Evolutionary conservation across 805 yeast species (phyloP), one percentile per base, ranked within the genome.

Genomic region (Maudiozyma saulgeensis): DNA sequence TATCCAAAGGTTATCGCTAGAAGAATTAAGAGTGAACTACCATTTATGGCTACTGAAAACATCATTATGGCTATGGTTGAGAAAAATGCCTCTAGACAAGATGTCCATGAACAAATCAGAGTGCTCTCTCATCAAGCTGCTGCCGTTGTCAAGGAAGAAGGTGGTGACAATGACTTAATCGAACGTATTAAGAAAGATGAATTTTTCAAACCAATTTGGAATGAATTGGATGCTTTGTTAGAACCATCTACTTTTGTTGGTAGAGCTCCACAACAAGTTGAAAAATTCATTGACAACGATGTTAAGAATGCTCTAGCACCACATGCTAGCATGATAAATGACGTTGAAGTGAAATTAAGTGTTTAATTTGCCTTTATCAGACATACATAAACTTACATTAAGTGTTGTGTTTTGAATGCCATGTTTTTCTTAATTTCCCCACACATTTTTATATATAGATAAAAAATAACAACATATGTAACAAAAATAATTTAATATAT

Each of bases 31-130:
- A 78, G 96, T 47, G 99, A 93, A 72, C 77, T 93, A 64, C 99
- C 99, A 59, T 93, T 93, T 78, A 93, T 93, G 99, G 99, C 99
- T 58, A 93, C 99, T 51, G 99, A 93, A 74, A 93, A 93, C 73
- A 80, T 93, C 69, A 93, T 93, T 69, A 93, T 93, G 99, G 99
- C 99, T 48, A 93, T 93, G 97, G 99, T 93, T 51, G 95, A 89
- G 72, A 84, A 84, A 68, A 98, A 98, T 60, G 98, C 87, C 32
- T 89, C 95, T 32, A 85, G 99, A 79, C 99, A 93, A 76, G 96
- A 91, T 51, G 91, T 96, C 64, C 99, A 93, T 71, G 99, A 93
- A 75, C 85, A 86, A 72, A 90, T 93, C 72, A 83, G 99, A 72
- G 98, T 93, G 31, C 77, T 93, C 52, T 87, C 96, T 12, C 99